Evolutionary conservation across 495 filamentous ascomycete genomes (phyloP).

Genomic region (Lindgomyces ingoldianus): DNA sequence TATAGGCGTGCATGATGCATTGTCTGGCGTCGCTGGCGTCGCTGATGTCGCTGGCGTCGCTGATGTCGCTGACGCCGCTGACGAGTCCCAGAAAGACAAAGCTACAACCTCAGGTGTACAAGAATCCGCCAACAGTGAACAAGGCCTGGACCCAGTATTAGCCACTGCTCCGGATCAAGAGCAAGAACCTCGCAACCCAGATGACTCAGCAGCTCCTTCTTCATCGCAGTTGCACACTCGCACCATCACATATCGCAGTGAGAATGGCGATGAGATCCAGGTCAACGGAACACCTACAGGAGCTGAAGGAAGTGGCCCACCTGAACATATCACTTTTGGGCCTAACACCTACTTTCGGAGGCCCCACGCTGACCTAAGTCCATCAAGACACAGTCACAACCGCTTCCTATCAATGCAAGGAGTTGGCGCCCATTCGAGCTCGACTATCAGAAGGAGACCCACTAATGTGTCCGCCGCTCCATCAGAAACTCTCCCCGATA

Average conservation of each 20-base stretch:
- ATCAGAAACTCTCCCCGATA: neutral
- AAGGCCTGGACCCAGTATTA: too few species aligned
- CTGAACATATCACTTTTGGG: conserved; percentile 31
- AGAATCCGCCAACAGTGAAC: neutral
- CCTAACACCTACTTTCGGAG: conserved; percentile 23
- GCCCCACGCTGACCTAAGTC: conserved; percentile 2
- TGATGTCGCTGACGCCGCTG: too few species aligned
- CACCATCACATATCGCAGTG: conserved; percentile 15
- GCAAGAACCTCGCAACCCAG: neutral
- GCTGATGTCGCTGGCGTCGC: neutral
- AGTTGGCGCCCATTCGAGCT: conserved; percentile 54
- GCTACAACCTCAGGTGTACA: neutral
- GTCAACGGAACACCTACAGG: conserved; percentile 1
- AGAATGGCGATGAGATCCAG: conserved; percentile 14
- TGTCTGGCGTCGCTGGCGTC: neutral
- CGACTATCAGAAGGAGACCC: conserved; percentile 16
- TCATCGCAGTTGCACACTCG: neutral
- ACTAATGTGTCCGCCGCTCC: neutral
- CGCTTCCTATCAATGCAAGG: conserved; percentile 56
- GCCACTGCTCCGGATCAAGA: too few species aligned
- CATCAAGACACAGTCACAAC: conserved; percentile 34
- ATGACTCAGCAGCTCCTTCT: neutral
- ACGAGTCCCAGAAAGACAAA: conserved; percentile 8
- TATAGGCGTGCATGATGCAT: neutral
- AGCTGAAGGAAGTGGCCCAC: conserved; percentile 1